Evolutionary conservation across 23 red algal genomes (phyloP), one percentile per base, ranked within the genome.

Genomic region (Gracilaria vermiculophylla): DNA sequence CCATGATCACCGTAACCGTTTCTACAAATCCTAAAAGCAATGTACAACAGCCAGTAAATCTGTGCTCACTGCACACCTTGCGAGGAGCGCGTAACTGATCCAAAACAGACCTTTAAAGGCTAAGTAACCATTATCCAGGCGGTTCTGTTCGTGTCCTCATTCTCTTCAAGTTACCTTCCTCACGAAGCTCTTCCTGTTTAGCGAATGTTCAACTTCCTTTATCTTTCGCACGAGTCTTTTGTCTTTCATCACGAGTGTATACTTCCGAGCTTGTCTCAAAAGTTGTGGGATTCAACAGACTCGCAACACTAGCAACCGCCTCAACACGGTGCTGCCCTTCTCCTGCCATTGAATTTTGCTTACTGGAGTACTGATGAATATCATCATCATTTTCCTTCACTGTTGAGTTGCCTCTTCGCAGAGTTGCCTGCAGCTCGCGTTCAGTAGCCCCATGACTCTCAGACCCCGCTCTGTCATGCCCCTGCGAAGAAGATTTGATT

Each of bases 281-380:
- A 10, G 39, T 45, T 20, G 36, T 28, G 1, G 67, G 67, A 20
- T 73, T 73, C 32, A 73, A 25, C 13, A 73, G 67, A 48, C 35
- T 73, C 28, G 67, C 67, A 17, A 73, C 32, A 73, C 67, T 73
- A 10, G 67, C 67, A 5, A 47, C 67, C 1, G 36, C 67, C 17
- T 73, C 67, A 45, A 73, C 67, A 0, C 67, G 67, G 47, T 73
- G 67, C 20, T 32, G 67, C 24, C 40, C 67, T 45, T 37, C 67
- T 5, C 32, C n/a, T 16, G 27, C 29, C 5, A 60, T 31, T 24
- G 58, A 64, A 31, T 64, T 64, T 5, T 35, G 24, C 17, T 64
- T 31, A 64, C 16, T 17, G 17, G 24, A 13, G 20, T 35, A 24
- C 29, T 64, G 58, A 64, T 64, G 29, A 17, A 35, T 34, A 35